Percentiles rank a stretch among this genome's conserved stretches.
Conservation (phyloP, 805 yeast genomes). For the Cyberlindnera mississippiensis region DNA sequence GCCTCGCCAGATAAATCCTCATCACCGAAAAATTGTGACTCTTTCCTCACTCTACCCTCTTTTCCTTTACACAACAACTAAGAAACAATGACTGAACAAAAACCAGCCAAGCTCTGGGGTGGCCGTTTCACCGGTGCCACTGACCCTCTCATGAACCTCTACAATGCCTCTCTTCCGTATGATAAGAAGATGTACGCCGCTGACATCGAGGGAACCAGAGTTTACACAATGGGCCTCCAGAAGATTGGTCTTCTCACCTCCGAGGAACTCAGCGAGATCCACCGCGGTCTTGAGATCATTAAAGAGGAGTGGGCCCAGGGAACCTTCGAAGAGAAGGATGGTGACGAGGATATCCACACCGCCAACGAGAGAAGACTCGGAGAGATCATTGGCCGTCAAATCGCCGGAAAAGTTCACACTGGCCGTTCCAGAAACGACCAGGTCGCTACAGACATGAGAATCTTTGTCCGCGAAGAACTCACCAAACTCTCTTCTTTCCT, state of each 20-base stretch:
- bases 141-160: slow-evolving; percentile 95
- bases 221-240: slow-evolving; percentile 81
- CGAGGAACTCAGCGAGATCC: slow-evolving; percentile 77
- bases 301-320: slow-evolving; percentile 77
- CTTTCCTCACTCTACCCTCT: neutral
- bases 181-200: slow-evolving; percentile 94
- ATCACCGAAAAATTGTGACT: too few relatives aligned
- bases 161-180: slow-evolving; percentile 95
- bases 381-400: slow-evolving; percentile 87
- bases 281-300: slow-evolving; percentile 71
- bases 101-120: slow-evolving; percentile 80
- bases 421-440: slow-evolving; percentile 98
- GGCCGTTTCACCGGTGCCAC: slow-evolving; percentile 97
- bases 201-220: slow-evolving; percentile 90
- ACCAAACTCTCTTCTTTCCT: slow-evolving; percentile 50
- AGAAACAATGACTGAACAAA: slow-evolving; percentile 16
- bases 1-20: too few relatives aligned
- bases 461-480: slow-evolving; percentile 80
- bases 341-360: slow-evolving; percentile 98
- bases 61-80: neutral
- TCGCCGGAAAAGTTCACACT: slow-evolving; percentile 98
- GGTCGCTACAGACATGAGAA: slow-evolving; percentile 98
- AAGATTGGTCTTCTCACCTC: slow-evolving; percentile 71
- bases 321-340: slow-evolving; percentile 68
- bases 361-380: slow-evolving; percentile 98